phyloP scores from a whole-genome alignment of 2,329 filamentous ascomycete species.

The Nigrospora osmanthi region DNA sequence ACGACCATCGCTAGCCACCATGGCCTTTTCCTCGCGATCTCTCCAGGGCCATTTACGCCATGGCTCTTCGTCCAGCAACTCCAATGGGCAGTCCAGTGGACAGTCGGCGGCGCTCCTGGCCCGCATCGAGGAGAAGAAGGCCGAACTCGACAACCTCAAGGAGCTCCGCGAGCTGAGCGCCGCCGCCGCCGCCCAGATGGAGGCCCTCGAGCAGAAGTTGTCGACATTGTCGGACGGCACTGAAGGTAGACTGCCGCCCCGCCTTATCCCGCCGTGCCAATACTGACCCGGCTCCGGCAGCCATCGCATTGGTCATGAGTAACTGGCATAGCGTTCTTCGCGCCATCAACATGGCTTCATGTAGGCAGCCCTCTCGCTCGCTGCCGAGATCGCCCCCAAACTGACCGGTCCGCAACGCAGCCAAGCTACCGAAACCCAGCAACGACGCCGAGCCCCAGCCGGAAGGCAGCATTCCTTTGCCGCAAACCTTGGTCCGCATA shows the following conservation, averaged over 20 bases:
- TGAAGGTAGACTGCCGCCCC: conserved; percentile 47
- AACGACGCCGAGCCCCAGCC: conserved; percentile 18
- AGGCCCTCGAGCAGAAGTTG: conserved; percentile 70
- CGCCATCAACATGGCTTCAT: conserved; percentile 79
- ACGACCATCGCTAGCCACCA: conserved; percentile 17
- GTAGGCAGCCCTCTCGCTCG: conserved; percentile 38
- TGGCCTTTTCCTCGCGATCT: conserved; percentile 50
- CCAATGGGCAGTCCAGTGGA: conserved; percentile 34
- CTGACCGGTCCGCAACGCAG: conserved; percentile 28
- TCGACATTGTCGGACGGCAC: conserved; percentile 73
- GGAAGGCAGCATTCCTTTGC: conserved; percentile 42
- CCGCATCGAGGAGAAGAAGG: conserved; percentile 79
- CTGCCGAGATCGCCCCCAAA: background rate
- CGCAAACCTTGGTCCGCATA: conserved; percentile 77
- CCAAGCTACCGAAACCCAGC: conserved; percentile 60
- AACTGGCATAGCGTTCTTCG: conserved; percentile 86
- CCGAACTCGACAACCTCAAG: conserved; percentile 70
- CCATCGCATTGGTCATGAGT: conserved; percentile 73
- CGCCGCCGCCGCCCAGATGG: conserved; percentile 74
- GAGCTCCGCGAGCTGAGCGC: conserved; percentile 74
- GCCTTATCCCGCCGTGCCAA: background rate
- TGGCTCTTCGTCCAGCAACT: conserved; percentile 39
- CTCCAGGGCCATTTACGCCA: conserved; percentile 62
- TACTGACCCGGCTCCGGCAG: conserved; percentile 30
- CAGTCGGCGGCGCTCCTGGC: conserved; percentile 65